A percentile compares a stretch with the other conserved stretches of the same genome.
Conservation (phyloP, 2,329 filamentous ascomycete species). For the Orbilia blumenaviensis region DNA sequence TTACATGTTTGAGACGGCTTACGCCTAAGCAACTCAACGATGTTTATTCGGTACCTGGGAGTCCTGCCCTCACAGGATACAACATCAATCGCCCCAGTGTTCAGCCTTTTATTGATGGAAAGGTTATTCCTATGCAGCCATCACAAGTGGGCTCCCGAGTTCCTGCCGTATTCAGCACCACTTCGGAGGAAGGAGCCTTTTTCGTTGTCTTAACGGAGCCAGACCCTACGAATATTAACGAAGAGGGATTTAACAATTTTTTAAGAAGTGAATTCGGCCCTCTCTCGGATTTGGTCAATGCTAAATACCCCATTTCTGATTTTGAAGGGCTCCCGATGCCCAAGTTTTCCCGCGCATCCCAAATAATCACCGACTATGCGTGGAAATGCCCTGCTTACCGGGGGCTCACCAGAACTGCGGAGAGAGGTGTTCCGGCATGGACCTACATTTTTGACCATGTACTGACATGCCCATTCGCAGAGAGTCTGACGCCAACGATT, state of each 20-base stretch:
- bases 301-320: constrained; percentile 19
- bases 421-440: constrained; percentile 36
- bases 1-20: constrained; percentile 10
- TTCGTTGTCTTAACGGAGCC: background rate
- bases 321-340: constrained; percentile 1
- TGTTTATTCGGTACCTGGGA: background rate
- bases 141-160: constrained; percentile 20
- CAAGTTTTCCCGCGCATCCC: constrained; percentile 18
- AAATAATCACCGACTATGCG: constrained; percentile 32
- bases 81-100: background rate
- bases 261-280: constrained; percentile 17
- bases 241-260: background rate
- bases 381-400: constrained; percentile 31
- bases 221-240: background rate
- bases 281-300: background rate
- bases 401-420: constrained; percentile 10
- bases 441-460: constrained; percentile 31
- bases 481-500: background rate
- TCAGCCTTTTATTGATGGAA: constrained; percentile 35
- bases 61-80: background rate
- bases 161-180: constrained; percentile 19
- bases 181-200: constrained; percentile 10
- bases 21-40: background rate
- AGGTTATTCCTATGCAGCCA: constrained; percentile 32
- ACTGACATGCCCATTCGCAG: background rate